Conservation (phyloP, 2,329 filamentous ascomycete species). For the Fusarium oxysporum region DNA sequence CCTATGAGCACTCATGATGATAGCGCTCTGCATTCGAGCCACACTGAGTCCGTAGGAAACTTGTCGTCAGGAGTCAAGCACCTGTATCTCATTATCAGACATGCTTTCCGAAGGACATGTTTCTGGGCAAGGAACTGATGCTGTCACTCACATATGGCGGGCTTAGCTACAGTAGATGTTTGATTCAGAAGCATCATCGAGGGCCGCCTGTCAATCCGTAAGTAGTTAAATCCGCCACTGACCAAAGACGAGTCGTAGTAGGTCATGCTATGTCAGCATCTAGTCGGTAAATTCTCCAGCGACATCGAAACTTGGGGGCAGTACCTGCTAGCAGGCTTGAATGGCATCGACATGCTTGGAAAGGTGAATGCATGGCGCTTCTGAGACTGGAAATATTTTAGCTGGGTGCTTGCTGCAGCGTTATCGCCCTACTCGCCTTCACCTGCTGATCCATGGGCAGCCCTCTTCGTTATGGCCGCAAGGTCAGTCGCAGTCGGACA, state of each 20-base stretch:
- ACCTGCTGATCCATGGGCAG: no score
- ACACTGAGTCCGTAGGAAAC: not conserved
- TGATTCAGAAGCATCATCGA: not conserved
- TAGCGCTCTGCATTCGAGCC: accelerated
- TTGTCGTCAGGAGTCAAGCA: not conserved
- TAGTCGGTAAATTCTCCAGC: accelerated
- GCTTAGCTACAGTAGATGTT: no score
- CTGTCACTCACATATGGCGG: accelerated
- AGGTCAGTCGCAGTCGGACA: not conserved
- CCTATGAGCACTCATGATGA: accelerated
- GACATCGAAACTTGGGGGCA: not conserved
- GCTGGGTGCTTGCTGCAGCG: not conserved
- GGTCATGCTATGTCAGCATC: no score
- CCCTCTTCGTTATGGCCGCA: no score
- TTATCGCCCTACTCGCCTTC: not conserved
- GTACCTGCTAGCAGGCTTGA: not conserved
- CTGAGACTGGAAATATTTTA: no score
- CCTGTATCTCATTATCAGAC: not conserved
- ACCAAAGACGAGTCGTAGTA: not conserved
- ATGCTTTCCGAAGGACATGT: no score
- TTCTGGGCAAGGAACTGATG: not conserved
- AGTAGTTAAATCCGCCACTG: not conserved
- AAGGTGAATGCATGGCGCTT: not conserved
- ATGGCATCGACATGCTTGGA: no score
- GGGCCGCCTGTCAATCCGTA: accelerated